These are phyloP conservation scores for Blepharisma stoltei DNA, from an alignment of 73 alveolate genomes.

Conservation along the genomic window DNA sequence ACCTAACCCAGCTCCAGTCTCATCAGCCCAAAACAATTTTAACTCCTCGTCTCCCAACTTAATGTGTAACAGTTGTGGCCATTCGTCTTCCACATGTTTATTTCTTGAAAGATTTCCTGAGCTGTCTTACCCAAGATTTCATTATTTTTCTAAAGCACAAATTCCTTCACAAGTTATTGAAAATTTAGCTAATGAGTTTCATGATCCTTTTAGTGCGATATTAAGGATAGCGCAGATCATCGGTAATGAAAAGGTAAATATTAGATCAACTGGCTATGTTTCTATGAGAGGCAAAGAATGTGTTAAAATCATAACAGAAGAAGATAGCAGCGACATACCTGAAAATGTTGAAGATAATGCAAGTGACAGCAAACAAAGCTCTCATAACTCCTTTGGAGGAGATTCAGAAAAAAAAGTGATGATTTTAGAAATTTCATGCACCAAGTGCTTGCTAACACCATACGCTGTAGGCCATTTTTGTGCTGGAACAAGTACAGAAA, in stretches of 20 bases:
- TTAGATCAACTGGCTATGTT: neutral
- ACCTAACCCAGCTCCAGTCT: neutral
- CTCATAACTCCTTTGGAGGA: neutral
- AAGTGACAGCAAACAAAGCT: neutral
- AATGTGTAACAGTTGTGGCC: slow-evolving; percentile 3
- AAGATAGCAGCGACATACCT: neutral
- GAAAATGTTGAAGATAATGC: neutral
- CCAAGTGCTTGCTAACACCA: neutral
- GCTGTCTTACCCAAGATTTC: neutral
- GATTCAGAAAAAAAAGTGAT: neutral
- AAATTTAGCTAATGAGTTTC: neutral
- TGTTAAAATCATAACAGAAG: neutral
- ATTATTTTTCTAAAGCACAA: neutral
- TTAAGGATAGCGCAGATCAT: neutral
- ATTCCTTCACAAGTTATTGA: neutral
- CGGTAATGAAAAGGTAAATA: neutral
- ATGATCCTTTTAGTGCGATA: neutral
- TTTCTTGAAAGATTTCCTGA: neutral
- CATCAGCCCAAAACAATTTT: neutral
- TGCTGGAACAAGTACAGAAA: neutral
- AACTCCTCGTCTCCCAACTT: neutral
- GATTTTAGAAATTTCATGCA: neutral
- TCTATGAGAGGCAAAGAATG: neutral
- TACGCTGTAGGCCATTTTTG: neutral
- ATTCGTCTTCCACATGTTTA: neutral